These are phyloP conservation scores for Xylariaceae sp. DNA, from an alignment of 2,329 filamentous ascomycete genomes.

Conservation along the genomic window DNA sequence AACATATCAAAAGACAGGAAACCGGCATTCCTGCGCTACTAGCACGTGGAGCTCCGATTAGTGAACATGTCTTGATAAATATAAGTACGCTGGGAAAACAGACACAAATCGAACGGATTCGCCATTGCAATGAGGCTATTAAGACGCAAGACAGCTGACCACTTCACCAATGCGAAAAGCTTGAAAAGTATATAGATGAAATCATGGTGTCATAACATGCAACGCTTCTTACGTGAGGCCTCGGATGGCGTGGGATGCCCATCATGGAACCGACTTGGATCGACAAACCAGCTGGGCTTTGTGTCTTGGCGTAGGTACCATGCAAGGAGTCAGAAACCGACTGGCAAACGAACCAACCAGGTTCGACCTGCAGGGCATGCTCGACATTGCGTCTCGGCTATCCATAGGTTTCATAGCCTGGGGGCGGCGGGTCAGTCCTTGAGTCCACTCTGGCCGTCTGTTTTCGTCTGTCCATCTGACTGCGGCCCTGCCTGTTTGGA, in stretches of 20 bases:
- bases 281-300: conserved; percentile 16
- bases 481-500: too few relatives aligned
- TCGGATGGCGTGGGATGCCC: conserved; percentile 17
- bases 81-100: conserved; percentile 9
- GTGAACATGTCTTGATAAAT: too few relatives aligned
- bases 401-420: neutral
- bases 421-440: too few relatives aligned
- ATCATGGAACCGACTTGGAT: conserved; percentile 11
- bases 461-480: too few relatives aligned
- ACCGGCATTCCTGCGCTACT: neutral
- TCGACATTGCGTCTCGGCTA: neutral
- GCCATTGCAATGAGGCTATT: conserved; percentile 9
- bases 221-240: conserved; percentile 11
- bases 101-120: conserved; percentile 2
- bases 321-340: conserved; percentile 13
- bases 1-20: too few relatives aligned
- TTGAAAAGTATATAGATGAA: conserved; percentile 16
- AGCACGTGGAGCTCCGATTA: neutral
- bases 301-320: conserved; percentile 12
- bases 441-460: too few relatives aligned
- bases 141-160: conserved; percentile 13
- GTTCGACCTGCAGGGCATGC: neutral
- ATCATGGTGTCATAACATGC: conserved; percentile 21
- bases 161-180: conserved; percentile 20
- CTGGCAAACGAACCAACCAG: neutral